A percentile compares a stretch with the other conserved stretches of the same genome.
Conservation (phyloP, 1,139 yeast species). For the Zygosaccharomyces pseudobailii region DNA sequence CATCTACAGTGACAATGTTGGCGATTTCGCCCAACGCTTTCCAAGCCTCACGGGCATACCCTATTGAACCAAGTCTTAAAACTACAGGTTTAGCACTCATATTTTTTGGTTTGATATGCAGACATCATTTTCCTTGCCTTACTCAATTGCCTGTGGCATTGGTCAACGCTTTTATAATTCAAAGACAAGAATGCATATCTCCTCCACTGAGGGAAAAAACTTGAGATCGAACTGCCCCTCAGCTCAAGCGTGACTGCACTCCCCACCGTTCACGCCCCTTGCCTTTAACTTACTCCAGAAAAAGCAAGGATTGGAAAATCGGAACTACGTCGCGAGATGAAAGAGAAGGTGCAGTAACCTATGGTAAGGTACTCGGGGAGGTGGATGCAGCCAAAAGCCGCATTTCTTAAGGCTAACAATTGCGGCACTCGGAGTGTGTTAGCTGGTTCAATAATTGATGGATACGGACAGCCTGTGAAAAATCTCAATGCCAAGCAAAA, state of each 20-base stretch:
- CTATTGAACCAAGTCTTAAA: constrained; percentile 52
- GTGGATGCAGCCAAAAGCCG: not conserved
- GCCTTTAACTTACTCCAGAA: not conserved
- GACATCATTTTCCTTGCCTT: not conserved
- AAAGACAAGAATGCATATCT: not conserved
- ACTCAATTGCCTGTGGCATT: not conserved
- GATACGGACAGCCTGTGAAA: not conserved
- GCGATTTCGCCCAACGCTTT: constrained; percentile 43
- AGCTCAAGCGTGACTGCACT: not conserved
- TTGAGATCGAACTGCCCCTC: not conserved
- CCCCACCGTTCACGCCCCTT: not conserved
- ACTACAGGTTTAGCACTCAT: constrained; percentile 45
- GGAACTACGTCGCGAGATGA: not conserved
- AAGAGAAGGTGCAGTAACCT: not conserved
- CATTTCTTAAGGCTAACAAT: not conserved
- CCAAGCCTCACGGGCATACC: constrained; percentile 57
- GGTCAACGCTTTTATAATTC: not conserved
- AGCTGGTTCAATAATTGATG: not conserved
- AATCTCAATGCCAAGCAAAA: not conserved
- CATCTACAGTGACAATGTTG: constrained; percentile 42
- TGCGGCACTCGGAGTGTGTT: not conserved
- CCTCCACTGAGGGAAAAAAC: not conserved
- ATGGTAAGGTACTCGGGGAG: not conserved
- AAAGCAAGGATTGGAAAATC: not conserved
- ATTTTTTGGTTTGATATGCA: not conserved